Conservation (phyloP, 2,329 filamentous ascomycete genomes). For the Neobulgaria alba region DNA sequence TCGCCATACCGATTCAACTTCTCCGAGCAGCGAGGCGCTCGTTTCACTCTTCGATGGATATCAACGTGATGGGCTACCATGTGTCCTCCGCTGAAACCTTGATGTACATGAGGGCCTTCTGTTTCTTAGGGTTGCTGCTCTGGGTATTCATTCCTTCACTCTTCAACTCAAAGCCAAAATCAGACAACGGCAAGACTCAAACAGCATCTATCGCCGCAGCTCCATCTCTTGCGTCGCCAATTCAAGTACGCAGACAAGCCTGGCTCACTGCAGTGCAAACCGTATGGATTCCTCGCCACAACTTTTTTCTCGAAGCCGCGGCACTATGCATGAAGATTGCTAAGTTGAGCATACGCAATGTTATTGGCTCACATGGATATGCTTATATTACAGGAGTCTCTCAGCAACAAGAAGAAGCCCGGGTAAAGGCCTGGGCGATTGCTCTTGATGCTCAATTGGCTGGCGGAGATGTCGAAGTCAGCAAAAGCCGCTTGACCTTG, state of each 20-base stretch:
- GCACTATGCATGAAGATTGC: constrained; percentile 72
- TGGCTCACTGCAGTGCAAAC: constrained; percentile 92
- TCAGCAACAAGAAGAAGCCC: constrained; percentile 74
- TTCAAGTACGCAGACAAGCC: constrained; percentile 76
- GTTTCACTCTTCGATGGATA: constrained; percentile 32
- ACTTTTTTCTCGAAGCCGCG: constrained; percentile 75
- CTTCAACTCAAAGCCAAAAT: constrained; percentile 33
- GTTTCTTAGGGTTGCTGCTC: constrained; percentile 45
- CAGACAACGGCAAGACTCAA: constrained; percentile 45
- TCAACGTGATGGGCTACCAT: constrained; percentile 47
- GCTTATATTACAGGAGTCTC: constrained; percentile 72
- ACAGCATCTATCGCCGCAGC: constrained; percentile 39
- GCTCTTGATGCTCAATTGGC: constrained; percentile 88
- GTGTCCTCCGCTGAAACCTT: constrained; percentile 37
- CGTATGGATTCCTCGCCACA: constrained; percentile 83
- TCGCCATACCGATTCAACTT: constrained; percentile 53
- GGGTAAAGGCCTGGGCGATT: constrained; percentile 88
- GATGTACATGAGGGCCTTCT: constrained; percentile 42
- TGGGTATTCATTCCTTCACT: constrained; percentile 48
- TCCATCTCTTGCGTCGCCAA: constrained; percentile 70
- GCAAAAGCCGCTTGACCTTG: constrained; percentile 74
- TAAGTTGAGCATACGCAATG: constrained; percentile 71
- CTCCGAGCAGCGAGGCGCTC: constrained; percentile 40
- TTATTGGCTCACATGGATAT: constrained; percentile 70
- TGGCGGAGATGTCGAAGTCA: constrained; percentile 83